Evolutionary conservation across 768 basidiomycete genomes (phyloP).

Genomic region (Lepiota venenata): DNA sequence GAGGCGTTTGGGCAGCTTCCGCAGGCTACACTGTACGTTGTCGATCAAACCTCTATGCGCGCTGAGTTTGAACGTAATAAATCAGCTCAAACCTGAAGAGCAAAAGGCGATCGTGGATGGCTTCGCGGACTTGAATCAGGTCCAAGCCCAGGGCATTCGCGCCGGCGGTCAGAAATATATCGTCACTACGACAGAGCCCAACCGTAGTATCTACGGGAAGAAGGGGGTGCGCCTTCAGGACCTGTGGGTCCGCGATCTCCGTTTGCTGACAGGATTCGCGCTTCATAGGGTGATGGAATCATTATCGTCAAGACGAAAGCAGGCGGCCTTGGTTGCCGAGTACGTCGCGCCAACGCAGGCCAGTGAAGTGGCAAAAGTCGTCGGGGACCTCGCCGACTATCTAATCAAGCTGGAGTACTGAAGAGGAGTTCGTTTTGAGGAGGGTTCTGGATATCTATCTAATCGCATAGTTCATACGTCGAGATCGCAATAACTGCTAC

Average conservation of each 20-base stretch:
- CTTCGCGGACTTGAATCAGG: slow-evolving; percentile 35
- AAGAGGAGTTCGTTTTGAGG: slow-evolving; percentile 4
- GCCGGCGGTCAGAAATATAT: slow-evolving; percentile 76
- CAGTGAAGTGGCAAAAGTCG: slow-evolving; percentile 59
- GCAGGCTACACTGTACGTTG: slow-evolving; percentile 56
- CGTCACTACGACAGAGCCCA: slow-evolving; percentile 34
- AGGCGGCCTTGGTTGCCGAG: slow-evolving; percentile 80
- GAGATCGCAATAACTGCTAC: neutral
- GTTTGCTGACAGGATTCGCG: neutral
- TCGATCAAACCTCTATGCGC: neutral
- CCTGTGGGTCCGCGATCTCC: neutral
- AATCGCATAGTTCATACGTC: neutral
- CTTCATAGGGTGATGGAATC: slow-evolving; percentile 66
- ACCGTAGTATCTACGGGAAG: slow-evolving; percentile 69
- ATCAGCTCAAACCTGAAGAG: slow-evolving; percentile 62
- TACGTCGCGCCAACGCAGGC: slow-evolving; percentile 67
- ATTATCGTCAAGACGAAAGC: slow-evolving; percentile 76
- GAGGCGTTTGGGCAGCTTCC: slow-evolving; percentile 75
- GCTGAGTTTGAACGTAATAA: neutral
- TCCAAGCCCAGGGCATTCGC: slow-evolving; percentile 58
- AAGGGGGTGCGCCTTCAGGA: slow-evolving; percentile 51
- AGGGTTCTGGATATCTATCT: neutral
- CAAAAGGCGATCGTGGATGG: slow-evolving; percentile 52
- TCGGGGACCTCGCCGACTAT: slow-evolving; percentile 76
- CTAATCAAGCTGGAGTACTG: slow-evolving; percentile 60